These are phyloP conservation scores for Trichoderma sp. DNA, from an alignment of 2,329 filamentous ascomycete species.

Conservation along the genomic window DNA sequence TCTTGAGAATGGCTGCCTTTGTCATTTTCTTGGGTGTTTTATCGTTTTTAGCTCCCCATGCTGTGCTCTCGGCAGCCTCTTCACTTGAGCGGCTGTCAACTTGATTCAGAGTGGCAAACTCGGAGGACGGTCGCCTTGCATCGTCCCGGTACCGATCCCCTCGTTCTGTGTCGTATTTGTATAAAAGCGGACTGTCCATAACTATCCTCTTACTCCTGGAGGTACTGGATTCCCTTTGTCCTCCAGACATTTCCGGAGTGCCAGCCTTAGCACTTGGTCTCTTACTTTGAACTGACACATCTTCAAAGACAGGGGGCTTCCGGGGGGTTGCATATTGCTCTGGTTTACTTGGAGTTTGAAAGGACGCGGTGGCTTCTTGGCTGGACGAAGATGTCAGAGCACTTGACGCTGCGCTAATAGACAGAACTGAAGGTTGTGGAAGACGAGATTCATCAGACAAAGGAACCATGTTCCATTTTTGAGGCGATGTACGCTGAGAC, in stretches of 20 bases:
- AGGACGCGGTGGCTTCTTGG: conserved; percentile 24
- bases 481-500: conserved; percentile 27
- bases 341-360: neutral
- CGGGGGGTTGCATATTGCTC: neutral
- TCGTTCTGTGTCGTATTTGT: neutral
- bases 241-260: neutral
- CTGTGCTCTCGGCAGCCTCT: conserved; percentile 31
- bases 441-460: conserved; percentile 27
- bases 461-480: conserved; percentile 41
- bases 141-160: neutral
- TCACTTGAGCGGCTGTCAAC: conserved; percentile 46
- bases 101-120: neutral
- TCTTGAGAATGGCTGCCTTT: conserved; percentile 66
- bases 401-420: conserved; percentile 56
- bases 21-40: conserved; percentile 56
- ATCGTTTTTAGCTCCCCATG: conserved; percentile 28
- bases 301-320: neutral
- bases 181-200: neutral
- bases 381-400: conserved; percentile 41
- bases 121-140: neutral
- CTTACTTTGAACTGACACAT: neutral
- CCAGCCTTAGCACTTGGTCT: neutral
- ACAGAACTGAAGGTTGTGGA: conserved; percentile 45
- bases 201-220: neutral
- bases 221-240: neutral